A percentile compares a stretch with the other conserved stretches of the same genome.
Evolutionary conservation across 164 flowering plant species (phyloP).

Genomic region (Stephania cephalantha): DNA sequence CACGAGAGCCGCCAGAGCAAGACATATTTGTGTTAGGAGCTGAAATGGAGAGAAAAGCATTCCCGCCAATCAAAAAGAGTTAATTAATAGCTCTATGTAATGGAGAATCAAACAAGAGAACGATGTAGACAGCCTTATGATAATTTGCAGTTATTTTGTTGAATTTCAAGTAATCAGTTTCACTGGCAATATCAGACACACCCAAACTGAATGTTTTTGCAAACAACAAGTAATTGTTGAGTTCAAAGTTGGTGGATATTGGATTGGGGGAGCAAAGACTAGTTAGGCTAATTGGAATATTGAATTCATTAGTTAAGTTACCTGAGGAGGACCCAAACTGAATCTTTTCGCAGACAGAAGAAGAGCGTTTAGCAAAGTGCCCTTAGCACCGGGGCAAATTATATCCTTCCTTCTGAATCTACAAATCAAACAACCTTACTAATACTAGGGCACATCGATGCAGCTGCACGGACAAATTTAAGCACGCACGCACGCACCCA

Average conservation of each 20-base stretch:
- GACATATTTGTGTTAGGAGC: slow-evolving; percentile 96
- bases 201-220: too few relatives aligned
- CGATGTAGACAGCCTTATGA: neutral
- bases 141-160: too few relatives aligned
- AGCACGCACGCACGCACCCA: too few relatives aligned
- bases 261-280: too few relatives aligned
- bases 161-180: too few relatives aligned
- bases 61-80: neutral
- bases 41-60: slow-evolving; percentile 23
- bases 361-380: slow-evolving; percentile 74
- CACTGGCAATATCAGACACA: too few relatives aligned
- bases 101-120: neutral
- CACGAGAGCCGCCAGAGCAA: slow-evolving; percentile 78
- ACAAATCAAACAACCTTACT: slow-evolving; percentile 2
- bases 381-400: slow-evolving; percentile 60
- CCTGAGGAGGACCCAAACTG: slow-evolving; percentile 86
- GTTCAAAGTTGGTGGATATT: too few relatives aligned
- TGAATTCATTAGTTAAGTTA: slow-evolving; percentile 16
- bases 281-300: too few relatives aligned
- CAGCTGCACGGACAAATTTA: too few relatives aligned
- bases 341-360: slow-evolving; percentile 77
- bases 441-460: too few relatives aligned
- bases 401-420: slow-evolving; percentile 87
- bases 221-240: too few relatives aligned
- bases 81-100: neutral